These are phyloP conservation scores for Myxozyma udenii DNA, from an alignment of 805 yeast species.

Conservation along the genomic window DNA sequence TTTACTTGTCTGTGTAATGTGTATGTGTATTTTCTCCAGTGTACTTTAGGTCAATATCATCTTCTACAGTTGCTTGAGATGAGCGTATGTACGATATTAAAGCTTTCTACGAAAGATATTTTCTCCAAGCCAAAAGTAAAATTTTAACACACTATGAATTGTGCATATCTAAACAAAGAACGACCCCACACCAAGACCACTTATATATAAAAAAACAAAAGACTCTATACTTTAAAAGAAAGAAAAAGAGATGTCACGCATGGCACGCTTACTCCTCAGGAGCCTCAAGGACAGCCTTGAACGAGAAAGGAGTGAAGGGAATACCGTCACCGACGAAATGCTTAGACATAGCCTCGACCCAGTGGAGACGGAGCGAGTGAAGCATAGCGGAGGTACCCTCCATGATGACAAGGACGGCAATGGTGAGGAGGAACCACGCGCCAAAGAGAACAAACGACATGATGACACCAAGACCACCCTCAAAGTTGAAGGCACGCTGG, in stretches of 20 bases:
- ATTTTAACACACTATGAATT: neutral
- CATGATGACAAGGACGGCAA: conserved; percentile 88
- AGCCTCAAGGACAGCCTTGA: conserved; percentile 39
- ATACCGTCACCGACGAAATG: conserved; percentile 96
- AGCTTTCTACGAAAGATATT: too few relatives aligned
- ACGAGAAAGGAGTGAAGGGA: conserved; percentile 84
- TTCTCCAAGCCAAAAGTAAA: neutral
- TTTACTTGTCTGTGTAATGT: too few relatives aligned
- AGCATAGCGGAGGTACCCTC: conserved; percentile 99
- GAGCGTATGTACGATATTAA: too few relatives aligned
- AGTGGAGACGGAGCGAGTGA: conserved; percentile 95
- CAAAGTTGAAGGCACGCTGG: conserved; percentile 65
- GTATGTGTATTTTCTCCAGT: too few relatives aligned
- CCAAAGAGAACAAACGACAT: conserved; percentile 80
- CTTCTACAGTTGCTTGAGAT: too few relatives aligned
- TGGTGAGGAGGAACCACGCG: conserved; percentile 92
- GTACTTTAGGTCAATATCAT: too few relatives aligned
- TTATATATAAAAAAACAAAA: too few relatives aligned
- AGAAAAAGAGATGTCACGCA: too few relatives aligned
- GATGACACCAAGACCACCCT: conserved; percentile 65
- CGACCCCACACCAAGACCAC: neutral
- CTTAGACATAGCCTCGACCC: conserved; percentile 99
- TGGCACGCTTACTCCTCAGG: conserved; percentile 20
- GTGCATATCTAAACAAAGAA: neutral
- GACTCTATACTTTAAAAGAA: too few relatives aligned